Evolutionary conservation across 305 asterid genomes (phyloP).

Genomic region (Fraxinus greggii): DNA sequence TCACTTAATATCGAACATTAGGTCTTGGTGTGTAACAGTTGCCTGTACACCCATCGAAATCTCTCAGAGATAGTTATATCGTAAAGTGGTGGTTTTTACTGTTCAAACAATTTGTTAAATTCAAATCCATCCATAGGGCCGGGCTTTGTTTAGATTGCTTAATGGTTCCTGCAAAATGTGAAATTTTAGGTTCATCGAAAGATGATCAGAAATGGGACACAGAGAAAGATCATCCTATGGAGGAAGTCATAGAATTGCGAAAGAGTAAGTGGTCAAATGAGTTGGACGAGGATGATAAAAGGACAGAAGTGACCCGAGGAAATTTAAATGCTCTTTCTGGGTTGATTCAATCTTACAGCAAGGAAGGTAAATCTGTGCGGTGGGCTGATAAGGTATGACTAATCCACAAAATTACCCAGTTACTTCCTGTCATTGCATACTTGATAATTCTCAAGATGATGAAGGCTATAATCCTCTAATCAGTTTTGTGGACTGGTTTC

Average conservation of each 20-base stretch:
- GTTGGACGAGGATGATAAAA: slow-evolving; percentile 68
- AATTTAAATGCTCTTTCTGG: slow-evolving; percentile 49
- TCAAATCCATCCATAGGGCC: not conserved
- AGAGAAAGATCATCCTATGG: slow-evolving; percentile 40
- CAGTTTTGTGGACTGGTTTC: not conserved
- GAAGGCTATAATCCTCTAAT: not conserved
- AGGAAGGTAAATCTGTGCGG: slow-evolving; percentile 90
- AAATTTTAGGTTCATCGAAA: slow-evolving; percentile 37
- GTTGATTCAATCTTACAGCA: slow-evolving; percentile 52
- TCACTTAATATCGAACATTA: not conserved
- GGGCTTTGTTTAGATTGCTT: not conserved
- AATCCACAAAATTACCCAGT: not conserved
- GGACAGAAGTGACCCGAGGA: slow-evolving; percentile 34
- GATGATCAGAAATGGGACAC: slow-evolving; percentile 44
- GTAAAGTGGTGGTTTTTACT: not conserved
- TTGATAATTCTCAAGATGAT: not conserved
- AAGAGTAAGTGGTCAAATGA: slow-evolving; percentile 94
- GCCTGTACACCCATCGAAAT: slow-evolving; percentile 3
- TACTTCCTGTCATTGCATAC: not conserved
- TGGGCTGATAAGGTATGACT: slow-evolving; percentile 92
- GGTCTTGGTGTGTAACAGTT: not conserved
- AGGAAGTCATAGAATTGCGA: slow-evolving; percentile 68
- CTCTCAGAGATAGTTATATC: not conserved
- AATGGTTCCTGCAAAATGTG: slow-evolving; percentile 12
- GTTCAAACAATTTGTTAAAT: not conserved